Evolutionary conservation across 495 filamentous ascomycete species (phyloP), one percentile per base, ranked within the genome.

Genomic region (Aspergillus coremiiformis): DNA sequence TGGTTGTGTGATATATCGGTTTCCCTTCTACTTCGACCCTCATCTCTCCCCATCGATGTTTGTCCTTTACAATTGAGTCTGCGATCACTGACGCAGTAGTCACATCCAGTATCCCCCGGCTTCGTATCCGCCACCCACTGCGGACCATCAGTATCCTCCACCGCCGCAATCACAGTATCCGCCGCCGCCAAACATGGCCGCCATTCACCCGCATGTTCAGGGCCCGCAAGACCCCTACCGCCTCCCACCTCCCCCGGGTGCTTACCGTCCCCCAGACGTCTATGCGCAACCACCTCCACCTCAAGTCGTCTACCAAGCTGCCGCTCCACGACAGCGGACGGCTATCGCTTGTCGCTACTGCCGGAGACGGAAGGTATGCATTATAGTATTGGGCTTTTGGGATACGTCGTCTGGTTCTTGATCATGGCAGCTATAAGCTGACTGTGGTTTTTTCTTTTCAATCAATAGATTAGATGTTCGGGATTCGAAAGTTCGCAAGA

Each of bases 291-390:
- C 54, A 58, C 65, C 62, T 60, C 77, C 62, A 44, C 67, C 68
- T 22, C 59, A 78, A 61, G 63, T 86, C 58, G 71, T 83, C 73
- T 68, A 83, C 65, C 63, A 85, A 63, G 65, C 84, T 53, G 84
- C 84, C 5, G 86, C 87, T 10, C 87, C 87, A 11, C 77, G 87
- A 53, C 87, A 91, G 65, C 74, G 87, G 47, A 91, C 87, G 1
- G 87, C 87, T 47, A 91, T 91, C 65, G 87, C 87, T n/a, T 91
- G 87, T 64, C 78, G 84, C 47, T 91, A 91, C 64, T 91, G 87
- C 68, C 74, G 87, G 47, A 77, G 87, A 70, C 81, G 87, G 54
- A 91, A 91, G 82, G 86, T 90, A 75, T 61, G 77, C 56, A 32
- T 26, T 22, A 12, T 3, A 21, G 15, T 12, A 10, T 30, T 12